phyloP scores from a whole-genome alignment of 495 filamentous ascomycete genomes.

The Neurospora discreta region DNA sequence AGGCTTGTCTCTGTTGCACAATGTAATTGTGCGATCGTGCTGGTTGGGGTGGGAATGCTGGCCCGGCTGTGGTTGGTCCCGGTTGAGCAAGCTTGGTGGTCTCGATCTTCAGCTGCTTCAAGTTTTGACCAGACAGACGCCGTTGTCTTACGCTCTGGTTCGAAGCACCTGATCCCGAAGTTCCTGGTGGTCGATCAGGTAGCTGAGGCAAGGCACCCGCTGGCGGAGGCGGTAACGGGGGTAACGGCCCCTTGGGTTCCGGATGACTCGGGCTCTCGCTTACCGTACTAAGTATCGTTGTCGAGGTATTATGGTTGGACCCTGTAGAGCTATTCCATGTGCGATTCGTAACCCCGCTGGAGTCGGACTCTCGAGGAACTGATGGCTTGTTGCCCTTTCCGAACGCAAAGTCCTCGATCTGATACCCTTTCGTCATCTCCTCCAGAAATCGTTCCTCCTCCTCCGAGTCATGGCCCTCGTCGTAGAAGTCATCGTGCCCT shows the following conservation, averaged over 20 bases:
- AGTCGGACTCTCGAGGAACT: slow-evolving; percentile 79
- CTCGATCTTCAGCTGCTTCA: slow-evolving; percentile 83
- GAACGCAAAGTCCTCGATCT: slow-evolving; percentile 81
- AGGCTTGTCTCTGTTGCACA: slow-evolving; percentile 34
- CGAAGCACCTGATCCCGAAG: slow-evolving; percentile 20
- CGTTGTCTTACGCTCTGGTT: slow-evolving; percentile 59
- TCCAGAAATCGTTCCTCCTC: slow-evolving; percentile 88
- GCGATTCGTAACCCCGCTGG: slow-evolving; percentile 69
- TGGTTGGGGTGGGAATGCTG: slow-evolving; percentile 33
- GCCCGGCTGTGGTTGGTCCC: slow-evolving; percentile 28
- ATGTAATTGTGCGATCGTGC: slow-evolving; percentile 28
- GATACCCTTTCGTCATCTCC: slow-evolving; percentile 81
- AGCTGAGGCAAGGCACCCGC: slow-evolving; percentile 20
- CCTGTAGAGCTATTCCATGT: slow-evolving; percentile 82
- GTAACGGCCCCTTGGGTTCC: slow-evolving; percentile 18
- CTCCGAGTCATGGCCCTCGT: slow-evolving; percentile 72
- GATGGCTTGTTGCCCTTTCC: slow-evolving; percentile 60
- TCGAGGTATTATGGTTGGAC: slow-evolving; percentile 65
- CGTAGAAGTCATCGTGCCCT: slow-evolving; percentile 32
- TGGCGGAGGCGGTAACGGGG: slow-evolving; percentile 34
- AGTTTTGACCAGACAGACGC: slow-evolving; percentile 67
- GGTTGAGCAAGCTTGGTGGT: slow-evolving; percentile 41
- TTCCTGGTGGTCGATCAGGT: slow-evolving; percentile 16
- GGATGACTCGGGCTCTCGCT: slow-evolving; percentile 43
- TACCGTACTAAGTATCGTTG: slow-evolving; percentile 64